A percentile compares a stretch with the other conserved stretches of the same genome.
These are phyloP conservation scores for Termitomyces sp. DNA, from an alignment of 768 basidiomycete species.

Conservation along the genomic window DNA sequence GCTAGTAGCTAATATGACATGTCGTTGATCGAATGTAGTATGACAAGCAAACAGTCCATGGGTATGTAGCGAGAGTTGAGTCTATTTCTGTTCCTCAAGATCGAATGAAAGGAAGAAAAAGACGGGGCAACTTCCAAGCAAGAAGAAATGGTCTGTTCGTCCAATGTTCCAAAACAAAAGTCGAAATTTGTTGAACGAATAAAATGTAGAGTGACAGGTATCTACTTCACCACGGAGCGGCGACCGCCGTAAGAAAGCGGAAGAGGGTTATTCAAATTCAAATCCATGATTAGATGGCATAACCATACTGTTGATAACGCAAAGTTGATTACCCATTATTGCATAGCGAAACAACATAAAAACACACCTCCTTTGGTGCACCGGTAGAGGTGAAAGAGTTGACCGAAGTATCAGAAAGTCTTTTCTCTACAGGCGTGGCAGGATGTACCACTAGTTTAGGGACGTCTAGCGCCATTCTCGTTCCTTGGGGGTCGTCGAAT, in stretches of 20 bases:
- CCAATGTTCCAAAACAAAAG: background rate
- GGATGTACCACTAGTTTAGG: slow-evolving; percentile 8
- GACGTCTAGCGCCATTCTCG: background rate
- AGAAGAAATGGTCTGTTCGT: background rate
- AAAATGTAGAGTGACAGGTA: too few relatives aligned
- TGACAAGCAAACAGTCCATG: background rate
- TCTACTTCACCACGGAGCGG: too few relatives aligned
- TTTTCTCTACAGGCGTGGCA: slow-evolving; percentile 5
- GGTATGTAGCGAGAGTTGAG: background rate
- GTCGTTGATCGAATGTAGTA: background rate
- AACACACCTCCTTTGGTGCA: background rate
- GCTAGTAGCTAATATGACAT: background rate
- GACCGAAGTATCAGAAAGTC: background rate
- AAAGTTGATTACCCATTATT: background rate
- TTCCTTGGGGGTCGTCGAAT: slow-evolving; percentile 12
- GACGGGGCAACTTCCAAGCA: background rate
- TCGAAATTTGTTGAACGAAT: too few relatives aligned
- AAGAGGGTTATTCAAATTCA: too few relatives aligned
- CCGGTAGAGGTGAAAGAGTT: background rate
- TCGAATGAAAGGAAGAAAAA: background rate
- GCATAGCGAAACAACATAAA: too few relatives aligned
- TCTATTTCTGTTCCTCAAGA: background rate
- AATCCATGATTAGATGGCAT: background rate
- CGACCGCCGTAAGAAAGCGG: too few relatives aligned
- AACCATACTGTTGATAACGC: background rate